A percentile compares a stretch with the other conserved stretches of the same genome.
phyloP scores from a whole-genome alignment of 2,329 filamentous ascomycete species.

The Botrytis paeoniae region DNA sequence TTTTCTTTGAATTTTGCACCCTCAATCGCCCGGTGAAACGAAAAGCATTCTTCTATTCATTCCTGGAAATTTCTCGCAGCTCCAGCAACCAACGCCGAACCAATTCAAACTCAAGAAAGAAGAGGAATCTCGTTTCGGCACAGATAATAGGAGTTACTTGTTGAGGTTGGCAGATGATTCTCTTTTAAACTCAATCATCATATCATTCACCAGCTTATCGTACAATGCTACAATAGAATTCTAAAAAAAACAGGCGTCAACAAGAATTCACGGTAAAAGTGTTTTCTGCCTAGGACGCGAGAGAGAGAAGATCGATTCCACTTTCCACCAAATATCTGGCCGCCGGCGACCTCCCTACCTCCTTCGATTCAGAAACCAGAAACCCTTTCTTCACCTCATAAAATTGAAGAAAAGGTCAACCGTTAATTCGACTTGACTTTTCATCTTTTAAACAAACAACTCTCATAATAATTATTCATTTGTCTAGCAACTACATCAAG shows the following conservation, averaged over 20 bases:
- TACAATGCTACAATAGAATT: conserved; percentile 13
- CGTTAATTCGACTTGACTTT: conserved; percentile 40
- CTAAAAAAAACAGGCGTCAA: neutral
- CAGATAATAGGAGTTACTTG: conserved; percentile 10
- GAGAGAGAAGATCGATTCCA: conserved; percentile 20
- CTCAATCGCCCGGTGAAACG: conserved; percentile 8
- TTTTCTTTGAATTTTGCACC: neutral
- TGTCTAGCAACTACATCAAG: conserved; percentile 21
- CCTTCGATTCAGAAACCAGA: conserved; percentile 35
- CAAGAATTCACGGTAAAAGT: conserved; percentile 35
- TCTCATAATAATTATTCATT: conserved; percentile 36
- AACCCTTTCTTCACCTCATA: conserved; percentile 34
- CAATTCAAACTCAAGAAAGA: neutral
- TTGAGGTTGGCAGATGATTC: conserved; percentile 20
- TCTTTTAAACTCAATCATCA: neutral
- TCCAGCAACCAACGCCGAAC: conserved; percentile 13
- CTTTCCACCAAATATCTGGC: conserved; percentile 41
- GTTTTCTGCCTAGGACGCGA: conserved; percentile 30
- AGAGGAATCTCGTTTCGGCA: conserved; percentile 11
- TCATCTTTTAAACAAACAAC: conserved; percentile 24
- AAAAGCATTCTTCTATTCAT: conserved; percentile 20
- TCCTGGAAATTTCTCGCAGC: conserved; percentile 13
- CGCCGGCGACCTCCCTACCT: conserved; percentile 59
- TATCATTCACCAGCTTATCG: conserved; percentile 9
- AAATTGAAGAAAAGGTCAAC: conserved; percentile 33